These are phyloP conservation scores for Phytopythium aichiense DNA, from an alignment of 352 stramenopile genomes.

Conservation along the genomic window DNA sequence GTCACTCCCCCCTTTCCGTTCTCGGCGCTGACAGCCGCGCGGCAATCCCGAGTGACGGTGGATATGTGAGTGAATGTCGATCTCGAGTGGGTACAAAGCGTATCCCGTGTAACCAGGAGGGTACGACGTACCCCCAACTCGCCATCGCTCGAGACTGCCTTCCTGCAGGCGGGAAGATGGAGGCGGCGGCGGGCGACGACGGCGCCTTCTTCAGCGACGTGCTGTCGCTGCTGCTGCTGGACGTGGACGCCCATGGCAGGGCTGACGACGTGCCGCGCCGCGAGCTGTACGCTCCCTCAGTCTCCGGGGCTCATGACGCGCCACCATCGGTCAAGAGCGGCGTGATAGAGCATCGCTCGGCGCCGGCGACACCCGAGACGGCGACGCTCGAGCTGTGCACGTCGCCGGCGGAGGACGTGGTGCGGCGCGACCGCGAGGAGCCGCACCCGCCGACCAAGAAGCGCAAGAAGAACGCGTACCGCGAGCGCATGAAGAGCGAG, in stretches of 20 bases:
- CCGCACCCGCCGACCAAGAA: neutral
- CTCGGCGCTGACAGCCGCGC: neutral
- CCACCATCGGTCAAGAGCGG: neutral
- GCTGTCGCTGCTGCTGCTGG: constrained; percentile 7
- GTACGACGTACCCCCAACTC: neutral
- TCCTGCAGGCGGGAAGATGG: neutral
- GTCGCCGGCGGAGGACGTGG: neutral
- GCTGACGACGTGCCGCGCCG: neutral
- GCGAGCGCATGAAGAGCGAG: constrained; percentile 7
- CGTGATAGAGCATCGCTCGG: neutral
- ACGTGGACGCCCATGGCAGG: neutral
- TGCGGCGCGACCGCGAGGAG: neutral
- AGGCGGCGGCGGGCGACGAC: neutral
- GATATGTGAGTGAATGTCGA: neutral
- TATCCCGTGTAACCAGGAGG: neutral
- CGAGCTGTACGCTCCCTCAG: neutral
- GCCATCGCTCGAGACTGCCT: neutral
- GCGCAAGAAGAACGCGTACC: constrained; percentile 8
- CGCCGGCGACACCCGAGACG: neutral
- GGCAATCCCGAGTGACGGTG: neutral
- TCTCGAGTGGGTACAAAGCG: neutral
- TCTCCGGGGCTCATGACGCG: neutral
- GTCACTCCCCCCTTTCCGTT: neutral
- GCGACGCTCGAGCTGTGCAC: neutral
- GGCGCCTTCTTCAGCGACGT: constrained; percentile 8